Base-by-base conservation (phyloP, 164 flowering plant genomes). In the Annona squamosa region DNA sequence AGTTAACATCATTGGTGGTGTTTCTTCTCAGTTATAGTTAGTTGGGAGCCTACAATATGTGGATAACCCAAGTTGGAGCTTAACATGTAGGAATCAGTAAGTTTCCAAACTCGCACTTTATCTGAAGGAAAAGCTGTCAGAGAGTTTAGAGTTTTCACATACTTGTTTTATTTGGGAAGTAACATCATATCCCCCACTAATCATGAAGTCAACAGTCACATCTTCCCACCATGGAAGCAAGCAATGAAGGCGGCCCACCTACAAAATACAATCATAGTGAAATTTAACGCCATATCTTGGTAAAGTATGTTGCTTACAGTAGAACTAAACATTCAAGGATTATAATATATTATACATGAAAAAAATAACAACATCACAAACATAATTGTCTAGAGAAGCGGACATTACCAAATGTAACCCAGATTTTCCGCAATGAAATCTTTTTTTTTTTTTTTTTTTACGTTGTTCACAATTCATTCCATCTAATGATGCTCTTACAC, bases 181-280 rank as follows among this genome's bases (percentile, higher is more conserved):
- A 67, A 95, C 97, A 80, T 87, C 82, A 74, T 95, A 95, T 62
- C 98, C 99, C 43, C 99, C 98, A 75, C 92, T 90, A 16, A 75
- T 73, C 94, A 95, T 93, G 76, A 95, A 95, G 81, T 84, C 82
- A 10, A 93, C 88, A 18, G 92, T 87, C 48, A 94, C 91, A 80
- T 91, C 97, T 69, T 81, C 89, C 99, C 99, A 95, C 99, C 99
- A 90, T 57, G 97, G 99, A 43, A 84, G 81, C 17, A 87, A 84
- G 75, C 99, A 95, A 82, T 91, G 99, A 78, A 95, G 83, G 62
- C 98, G 91, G 4, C 96, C 96, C 42, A 91, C 79, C 99, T 62
- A 46, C 16, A 67, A 78, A 62, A 66, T 4, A 64, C 62, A 70
- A 77, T 19, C 37, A 26, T 46, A 4, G 41, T 26, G 17, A 48